Evolutionary conservation across 1,284 basidiomycete genomes (phyloP), one percentile per base, ranked within the genome.

Genomic region (Puccinia sorghi): DNA sequence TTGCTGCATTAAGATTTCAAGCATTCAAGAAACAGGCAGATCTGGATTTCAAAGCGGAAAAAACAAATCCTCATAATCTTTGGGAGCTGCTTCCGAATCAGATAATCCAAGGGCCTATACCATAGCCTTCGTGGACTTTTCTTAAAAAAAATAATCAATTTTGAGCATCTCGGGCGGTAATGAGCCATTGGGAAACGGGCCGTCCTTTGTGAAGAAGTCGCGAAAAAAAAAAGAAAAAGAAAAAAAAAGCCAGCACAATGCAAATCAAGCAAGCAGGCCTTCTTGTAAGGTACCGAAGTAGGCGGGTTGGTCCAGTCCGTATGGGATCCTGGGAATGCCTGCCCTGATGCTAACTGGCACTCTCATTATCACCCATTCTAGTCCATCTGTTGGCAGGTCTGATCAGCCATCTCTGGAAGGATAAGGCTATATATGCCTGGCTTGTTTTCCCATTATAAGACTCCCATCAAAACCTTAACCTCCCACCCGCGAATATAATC

Each of bases 251-350:
- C 43, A 57, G 54, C 25, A 27, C 1, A 32, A 4, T 32, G 32
- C 4, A 1, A 32, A 1, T 4, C 32, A 32, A 32, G 32, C 32
- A 12, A 15, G 7, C 8, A 12, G 25, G 9, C n/a, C 20, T 15
- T 11, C 41, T 7, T 4, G 37, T 46, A 64, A 64, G 61, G 61
- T 22, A 64, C 61, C 41, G 13, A 46, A 64, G 61, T 4, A 20
- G 61, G 61, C 61, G 46, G 39, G n/a, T 46, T 64, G 41, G 61
- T 64, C 41, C 13, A 22, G 39, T 32, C n/a, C n/a, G 39, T 63
- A 63, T 41, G 20, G 39, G 61, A 63, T 63, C 39, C n/a, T 64
- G 61, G 61, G 61, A 64, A 46, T 46, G 41, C 61, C 46, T 64
- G 61, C 61, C 61, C 61, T 64, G 61, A 64, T 41, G 13, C 20